Percentiles rank a stretch among this genome's conserved stretches.
Conservation (phyloP, 176 grass and related monocot genomes). For the Eragrostis nindensis region DNA sequence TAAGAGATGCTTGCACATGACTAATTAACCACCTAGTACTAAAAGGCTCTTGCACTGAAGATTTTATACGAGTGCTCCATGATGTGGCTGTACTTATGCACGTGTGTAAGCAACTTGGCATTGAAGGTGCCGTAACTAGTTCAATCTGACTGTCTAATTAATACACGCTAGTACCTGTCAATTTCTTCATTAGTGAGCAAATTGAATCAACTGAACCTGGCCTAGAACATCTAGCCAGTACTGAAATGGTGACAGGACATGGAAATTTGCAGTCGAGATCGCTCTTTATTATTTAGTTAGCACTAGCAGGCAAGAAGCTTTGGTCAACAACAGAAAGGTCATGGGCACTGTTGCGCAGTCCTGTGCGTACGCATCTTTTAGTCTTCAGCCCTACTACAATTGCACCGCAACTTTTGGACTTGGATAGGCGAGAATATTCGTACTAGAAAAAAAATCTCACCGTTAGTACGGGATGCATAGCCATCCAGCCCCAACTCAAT, state of each 20-base stretch:
- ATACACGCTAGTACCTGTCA: not conserved
- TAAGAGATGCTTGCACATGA: too few relatives aligned
- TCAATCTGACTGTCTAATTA: not conserved
- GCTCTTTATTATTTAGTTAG: not conserved
- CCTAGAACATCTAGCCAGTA: not conserved
- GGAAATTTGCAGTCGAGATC: not conserved
- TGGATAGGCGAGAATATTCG: constrained; percentile 35
- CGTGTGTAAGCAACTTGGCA: too few relatives aligned
- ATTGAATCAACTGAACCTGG: not conserved
- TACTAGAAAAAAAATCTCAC: not conserved
- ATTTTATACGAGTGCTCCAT: too few relatives aligned
- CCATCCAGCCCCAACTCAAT: not conserved
- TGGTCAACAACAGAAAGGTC: constrained; percentile 31
- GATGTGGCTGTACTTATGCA: too few relatives aligned
- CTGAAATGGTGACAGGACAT: not conserved
- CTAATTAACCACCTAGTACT: too few relatives aligned
- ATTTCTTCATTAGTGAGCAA: not conserved
- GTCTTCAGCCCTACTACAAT: not conserved
- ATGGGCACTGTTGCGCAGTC: not conserved
- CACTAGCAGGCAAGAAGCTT: not conserved
- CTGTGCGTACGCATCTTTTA: constrained; percentile 14
- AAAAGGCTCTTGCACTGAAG: too few relatives aligned
- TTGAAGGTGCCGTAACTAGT: too few relatives aligned
- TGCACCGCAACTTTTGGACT: constrained; percentile 13
- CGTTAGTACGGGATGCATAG: not conserved